phyloP scores from a whole-genome alignment of 1,284 basidiomycete genomes.

The Ganoderma sinense region DNA sequence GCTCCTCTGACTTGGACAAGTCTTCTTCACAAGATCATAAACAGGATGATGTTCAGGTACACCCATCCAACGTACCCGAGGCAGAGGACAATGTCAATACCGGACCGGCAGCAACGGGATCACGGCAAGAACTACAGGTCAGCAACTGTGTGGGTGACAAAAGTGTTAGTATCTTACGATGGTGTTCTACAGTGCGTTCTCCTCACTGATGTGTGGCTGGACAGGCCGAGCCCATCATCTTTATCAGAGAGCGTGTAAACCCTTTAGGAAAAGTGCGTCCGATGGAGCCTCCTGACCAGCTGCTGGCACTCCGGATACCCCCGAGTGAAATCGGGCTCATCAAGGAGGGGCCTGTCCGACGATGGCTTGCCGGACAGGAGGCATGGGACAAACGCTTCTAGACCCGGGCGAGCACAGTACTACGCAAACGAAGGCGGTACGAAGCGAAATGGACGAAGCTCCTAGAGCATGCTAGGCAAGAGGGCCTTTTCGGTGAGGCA shows the following conservation, averaged over 20 bases:
- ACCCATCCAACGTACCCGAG: too few relatives aligned
- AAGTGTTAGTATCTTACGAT: conserved; percentile 12
- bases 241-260: conserved; percentile 91
- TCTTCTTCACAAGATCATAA: conserved; percentile 30
- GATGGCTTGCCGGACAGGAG: conserved; percentile 66
- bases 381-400: conserved; percentile 64
- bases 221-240: conserved; percentile 45
- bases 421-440: conserved; percentile 49
- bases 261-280: conserved; percentile 80
- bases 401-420: conserved; percentile 46
- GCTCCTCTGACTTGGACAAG: conserved; percentile 55
- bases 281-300: conserved; percentile 75
- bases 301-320: conserved; percentile 72
- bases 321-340: conserved; percentile 71
- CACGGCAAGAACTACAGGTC: background rate
- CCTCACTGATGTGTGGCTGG: background rate
- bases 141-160: background rate
- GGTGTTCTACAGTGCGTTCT: background rate
- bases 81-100: background rate
- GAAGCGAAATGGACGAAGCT: conserved; percentile 50
- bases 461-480: conserved; percentile 52
- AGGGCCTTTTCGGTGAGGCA: conserved; percentile 49
- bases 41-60: background rate
- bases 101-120: background rate
- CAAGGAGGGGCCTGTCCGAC: conserved; percentile 63